A percentile compares a stretch with the other conserved stretches of the same genome.
phyloP scores from a whole-genome alignment of 2,329 filamentous ascomycete species.

The Cladophialophora exuberans region DNA sequence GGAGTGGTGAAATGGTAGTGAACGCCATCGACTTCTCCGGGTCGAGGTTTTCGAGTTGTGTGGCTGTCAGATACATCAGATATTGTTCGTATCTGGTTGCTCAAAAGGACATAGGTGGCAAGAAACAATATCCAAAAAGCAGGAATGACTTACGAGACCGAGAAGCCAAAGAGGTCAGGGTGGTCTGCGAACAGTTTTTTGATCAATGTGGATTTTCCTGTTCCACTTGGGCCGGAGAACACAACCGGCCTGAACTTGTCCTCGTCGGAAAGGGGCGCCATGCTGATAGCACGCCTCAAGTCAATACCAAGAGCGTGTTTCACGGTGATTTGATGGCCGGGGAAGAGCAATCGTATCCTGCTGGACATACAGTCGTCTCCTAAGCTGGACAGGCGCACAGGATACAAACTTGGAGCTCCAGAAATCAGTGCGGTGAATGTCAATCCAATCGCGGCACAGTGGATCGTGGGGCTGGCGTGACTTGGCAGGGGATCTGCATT shows the following conservation, averaged over 20 bases:
- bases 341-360: not conserved
- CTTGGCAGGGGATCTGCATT: constrained; percentile 23
- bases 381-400: no score
- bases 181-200: constrained; percentile 46
- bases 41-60: constrained; percentile 78
- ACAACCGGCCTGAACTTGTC: constrained; percentile 42
- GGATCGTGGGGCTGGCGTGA: not conserved
- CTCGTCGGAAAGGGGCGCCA: constrained; percentile 21
- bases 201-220: constrained; percentile 48
- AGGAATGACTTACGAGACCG: not conserved
- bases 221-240: constrained; percentile 46
- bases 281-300: constrained; percentile 4
- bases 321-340: not conserved
- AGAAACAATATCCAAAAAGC: not conserved
- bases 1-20: constrained; percentile 80
- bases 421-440: constrained; percentile 1
- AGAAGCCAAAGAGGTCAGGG: constrained; percentile 48
- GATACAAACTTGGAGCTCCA: no score
- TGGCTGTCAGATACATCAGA: constrained; percentile 56
- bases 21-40: constrained; percentile 73
- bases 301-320: not conserved
- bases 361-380: not conserved
- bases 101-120: not conserved
- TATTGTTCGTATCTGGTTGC: no score
- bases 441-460: constrained; percentile 8